Evolutionary conservation across 1,284 basidiomycete species (phyloP).

Genomic region (Cerrena zonata): DNA sequence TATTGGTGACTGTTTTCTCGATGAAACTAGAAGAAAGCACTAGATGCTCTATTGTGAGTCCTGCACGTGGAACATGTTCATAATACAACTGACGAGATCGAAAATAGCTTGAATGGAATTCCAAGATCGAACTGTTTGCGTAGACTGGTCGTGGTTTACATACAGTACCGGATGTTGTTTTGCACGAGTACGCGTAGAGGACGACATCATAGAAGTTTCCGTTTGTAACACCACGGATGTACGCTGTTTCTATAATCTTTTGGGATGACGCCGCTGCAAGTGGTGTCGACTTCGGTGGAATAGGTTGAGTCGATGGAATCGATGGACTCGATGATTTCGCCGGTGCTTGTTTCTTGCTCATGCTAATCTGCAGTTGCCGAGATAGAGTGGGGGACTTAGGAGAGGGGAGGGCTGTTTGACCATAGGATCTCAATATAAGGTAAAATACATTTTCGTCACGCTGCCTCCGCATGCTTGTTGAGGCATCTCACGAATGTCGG

Average conservation of each 20-base stretch:
- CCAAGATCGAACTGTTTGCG: conserved; percentile 12
- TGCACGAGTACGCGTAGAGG: conserved; percentile 14
- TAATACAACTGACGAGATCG: conserved; percentile 9
- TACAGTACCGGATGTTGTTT: conserved; percentile 7
- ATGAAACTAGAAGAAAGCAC: conserved; percentile 15
- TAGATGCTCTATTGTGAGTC: neutral
- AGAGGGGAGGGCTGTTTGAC: no score
- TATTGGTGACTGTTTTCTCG: conserved; percentile 12
- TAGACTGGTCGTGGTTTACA: conserved; percentile 7
- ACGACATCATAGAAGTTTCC: conserved; percentile 9
- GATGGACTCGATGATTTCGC: no score
- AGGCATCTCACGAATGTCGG: no score
- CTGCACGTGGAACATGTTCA: neutral
- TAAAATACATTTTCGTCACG: no score
- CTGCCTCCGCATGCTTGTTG: no score
- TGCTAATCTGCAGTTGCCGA: no score
- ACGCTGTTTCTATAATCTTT: neutral
- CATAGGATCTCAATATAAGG: no score
- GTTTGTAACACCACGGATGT: neutral
- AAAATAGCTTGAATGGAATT: conserved; percentile 11
- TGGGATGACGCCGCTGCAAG: no score
- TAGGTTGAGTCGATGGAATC: no score
- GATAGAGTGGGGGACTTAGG: no score
- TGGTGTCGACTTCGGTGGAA: no score
- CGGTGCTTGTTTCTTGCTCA: no score